phyloP scores from a whole-genome alignment of 345 rosid species.

The Boechera stricta region DNA sequence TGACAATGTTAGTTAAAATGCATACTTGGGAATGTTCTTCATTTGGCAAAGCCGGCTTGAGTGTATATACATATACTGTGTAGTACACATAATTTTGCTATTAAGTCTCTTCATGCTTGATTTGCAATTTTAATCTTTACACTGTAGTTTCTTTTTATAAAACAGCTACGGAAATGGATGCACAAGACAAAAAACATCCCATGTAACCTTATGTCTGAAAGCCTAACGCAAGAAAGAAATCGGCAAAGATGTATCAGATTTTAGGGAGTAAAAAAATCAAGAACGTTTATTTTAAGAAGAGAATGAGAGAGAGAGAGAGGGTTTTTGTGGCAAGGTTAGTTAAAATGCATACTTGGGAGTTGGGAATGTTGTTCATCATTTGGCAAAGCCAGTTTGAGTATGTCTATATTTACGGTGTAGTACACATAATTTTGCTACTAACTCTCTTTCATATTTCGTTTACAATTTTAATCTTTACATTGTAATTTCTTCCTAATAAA shows the following conservation, averaged over 20 bases:
- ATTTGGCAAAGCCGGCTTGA: slow-evolving; percentile 6
- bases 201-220: background rate
- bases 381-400: too few species aligned
- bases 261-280: background rate
- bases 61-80: slow-evolving; percentile 15
- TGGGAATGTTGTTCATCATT: too few species aligned
- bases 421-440: background rate
- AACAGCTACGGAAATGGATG: background rate
- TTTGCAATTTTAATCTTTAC: background rate
- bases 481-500: background rate
- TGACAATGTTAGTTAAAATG: background rate
- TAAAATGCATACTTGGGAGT: background rate
- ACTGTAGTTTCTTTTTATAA: background rate
- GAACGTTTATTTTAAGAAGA: too few species aligned
- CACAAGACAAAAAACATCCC: background rate
- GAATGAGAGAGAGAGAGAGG: too few species aligned
- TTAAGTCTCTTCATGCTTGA: slow-evolving; percentile 1
- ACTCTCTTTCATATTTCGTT: background rate
- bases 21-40: background rate
- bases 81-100: slow-evolving; percentile 26
- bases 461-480: background rate
- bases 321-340: background rate
- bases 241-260: background rate
- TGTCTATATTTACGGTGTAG: background rate
- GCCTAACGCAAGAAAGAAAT: background rate